These are phyloP conservation scores for Podila epigama DNA, from an alignment of 192 early-diverging fungal species.

Conservation along the genomic window DNA sequence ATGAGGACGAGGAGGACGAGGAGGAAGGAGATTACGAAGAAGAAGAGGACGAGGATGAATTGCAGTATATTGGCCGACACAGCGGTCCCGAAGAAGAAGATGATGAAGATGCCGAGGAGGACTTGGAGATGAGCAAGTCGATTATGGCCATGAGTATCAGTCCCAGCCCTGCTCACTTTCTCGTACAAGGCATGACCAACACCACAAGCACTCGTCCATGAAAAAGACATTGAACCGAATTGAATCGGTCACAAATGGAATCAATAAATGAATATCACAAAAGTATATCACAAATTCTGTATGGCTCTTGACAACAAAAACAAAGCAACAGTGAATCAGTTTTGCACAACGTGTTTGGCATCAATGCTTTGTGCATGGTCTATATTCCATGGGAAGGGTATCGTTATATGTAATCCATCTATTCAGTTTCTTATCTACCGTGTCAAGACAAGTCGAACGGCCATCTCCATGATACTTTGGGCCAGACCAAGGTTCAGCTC, in stretches of 20 bases:
- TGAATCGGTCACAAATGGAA: background rate
- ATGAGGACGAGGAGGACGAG: slow-evolving; percentile 62
- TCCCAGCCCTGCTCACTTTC: slow-evolving; percentile 54
- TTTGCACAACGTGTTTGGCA: too few relatives aligned
- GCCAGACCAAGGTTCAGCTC: slow-evolving; percentile 44
- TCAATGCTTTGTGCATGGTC: too few relatives aligned
- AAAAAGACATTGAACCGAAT: background rate
- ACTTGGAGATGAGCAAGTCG: slow-evolving; percentile 50
- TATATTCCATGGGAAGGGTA: too few relatives aligned
- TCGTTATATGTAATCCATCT: background rate
- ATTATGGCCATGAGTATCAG: slow-evolving; percentile 66
- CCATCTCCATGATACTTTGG: slow-evolving; percentile 39
- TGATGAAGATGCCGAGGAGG: slow-evolving; percentile 47
- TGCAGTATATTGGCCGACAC: slow-evolving; percentile 16
- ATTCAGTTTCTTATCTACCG: background rate
- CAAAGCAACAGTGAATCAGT: background rate
- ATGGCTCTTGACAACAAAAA: too few relatives aligned
- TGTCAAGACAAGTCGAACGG: slow-evolving; percentile 28
- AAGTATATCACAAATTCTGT: too few relatives aligned
- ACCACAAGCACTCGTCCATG: background rate
- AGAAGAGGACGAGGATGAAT: slow-evolving; percentile 38
- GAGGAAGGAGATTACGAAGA: slow-evolving; percentile 46
- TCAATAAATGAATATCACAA: background rate
- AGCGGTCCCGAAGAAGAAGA: slow-evolving; percentile 29
- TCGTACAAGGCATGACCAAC: slow-evolving; percentile 37